A percentile compares a stretch with the other conserved stretches of the same genome.
These are phyloP conservation scores for Jatropha podagrica DNA, from an alignment of 441 rosid genomes.

Conservation along the genomic window DNA sequence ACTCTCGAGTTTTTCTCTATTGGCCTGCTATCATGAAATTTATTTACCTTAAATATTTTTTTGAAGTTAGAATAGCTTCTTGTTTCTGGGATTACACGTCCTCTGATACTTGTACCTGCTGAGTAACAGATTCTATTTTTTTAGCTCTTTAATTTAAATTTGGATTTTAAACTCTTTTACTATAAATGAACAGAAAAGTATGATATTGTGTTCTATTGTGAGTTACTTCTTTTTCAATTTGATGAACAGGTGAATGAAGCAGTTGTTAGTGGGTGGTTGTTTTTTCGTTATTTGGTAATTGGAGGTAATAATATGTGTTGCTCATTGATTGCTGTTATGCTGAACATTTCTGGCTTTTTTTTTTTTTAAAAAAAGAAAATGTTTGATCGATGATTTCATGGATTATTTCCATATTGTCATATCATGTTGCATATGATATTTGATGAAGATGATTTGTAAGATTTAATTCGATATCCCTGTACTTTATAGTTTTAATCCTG, in stretches of 20 bases:
- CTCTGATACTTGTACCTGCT: background rate
- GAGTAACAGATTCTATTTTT: background rate
- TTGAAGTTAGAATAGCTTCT: background rate
- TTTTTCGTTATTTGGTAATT: constrained; percentile 95
- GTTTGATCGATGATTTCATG: background rate
- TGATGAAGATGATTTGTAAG: constrained; percentile 6
- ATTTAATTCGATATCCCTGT: background rate
- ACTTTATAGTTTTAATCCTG: background rate
- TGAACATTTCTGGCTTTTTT: constrained; percentile 7
- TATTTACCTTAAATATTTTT: background rate
- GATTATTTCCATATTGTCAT: background rate
- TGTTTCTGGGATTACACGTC: no score
- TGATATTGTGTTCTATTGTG: background rate
- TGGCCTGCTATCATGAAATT: background rate
- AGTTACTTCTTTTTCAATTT: constrained; percentile 9
- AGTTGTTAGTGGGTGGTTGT: constrained; percentile 96
- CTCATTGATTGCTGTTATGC: background rate
- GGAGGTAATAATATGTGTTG: constrained; percentile 63
- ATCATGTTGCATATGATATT: background rate
- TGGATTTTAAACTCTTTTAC: background rate
- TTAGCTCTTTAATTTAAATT: background rate
- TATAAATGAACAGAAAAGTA: background rate
- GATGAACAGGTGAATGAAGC: constrained; percentile 89
- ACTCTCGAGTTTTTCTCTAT: background rate
- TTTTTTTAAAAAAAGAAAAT: background rate